phyloP scores from a whole-genome alignment of 2,329 filamentous ascomycete species.

The Trichoderma koningii region DNA sequence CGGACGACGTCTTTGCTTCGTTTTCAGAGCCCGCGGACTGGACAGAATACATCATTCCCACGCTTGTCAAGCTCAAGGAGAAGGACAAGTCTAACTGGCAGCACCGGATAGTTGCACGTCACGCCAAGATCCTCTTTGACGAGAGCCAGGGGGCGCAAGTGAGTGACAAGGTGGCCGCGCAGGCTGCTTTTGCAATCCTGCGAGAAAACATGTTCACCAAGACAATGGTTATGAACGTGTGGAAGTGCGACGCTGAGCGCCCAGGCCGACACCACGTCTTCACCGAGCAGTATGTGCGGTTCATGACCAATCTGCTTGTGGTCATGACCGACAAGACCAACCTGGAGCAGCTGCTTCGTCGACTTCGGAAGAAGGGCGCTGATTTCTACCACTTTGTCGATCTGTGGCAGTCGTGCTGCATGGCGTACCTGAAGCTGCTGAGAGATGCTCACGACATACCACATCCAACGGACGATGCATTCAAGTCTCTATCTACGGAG shows the following conservation, averaged over 20 bases:
- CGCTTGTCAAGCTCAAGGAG: constrained; percentile 55
- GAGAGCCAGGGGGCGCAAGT: constrained; percentile 44
- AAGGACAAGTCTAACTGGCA: constrained; percentile 96
- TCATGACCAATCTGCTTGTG: constrained; percentile 74
- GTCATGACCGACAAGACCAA: constrained; percentile 73
- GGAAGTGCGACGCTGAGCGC: constrained; percentile 86
- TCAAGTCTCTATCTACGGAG: constrained; percentile 56
- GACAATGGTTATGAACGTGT: constrained; percentile 91
- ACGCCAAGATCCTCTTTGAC: constrained; percentile 59
- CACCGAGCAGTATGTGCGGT: constrained; percentile 81
- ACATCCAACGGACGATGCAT: constrained; percentile 54
- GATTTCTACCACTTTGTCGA: constrained; percentile 69
- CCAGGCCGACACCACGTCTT: constrained; percentile 90
- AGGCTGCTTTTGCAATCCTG: constrained; percentile 78
- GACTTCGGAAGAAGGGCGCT: constrained; percentile 77
- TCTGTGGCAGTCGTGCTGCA: constrained; percentile 59
- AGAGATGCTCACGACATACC: constrained; percentile 52
- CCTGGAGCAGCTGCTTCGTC: constrained; percentile 75
- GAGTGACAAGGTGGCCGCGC: constrained; percentile 61
- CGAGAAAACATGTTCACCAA: constrained; percentile 78
- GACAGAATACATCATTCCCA: constrained; percentile 57
- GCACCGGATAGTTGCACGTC: constrained; percentile 82
- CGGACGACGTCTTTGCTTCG: constrained; percentile 40
- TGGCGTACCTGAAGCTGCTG: constrained; percentile 56
- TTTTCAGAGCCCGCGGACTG: constrained; percentile 57